These are phyloP conservation scores for Tardiomyces depauwii DNA, from an alignment of 1,139 yeast genomes.

Conservation along the genomic window DNA sequence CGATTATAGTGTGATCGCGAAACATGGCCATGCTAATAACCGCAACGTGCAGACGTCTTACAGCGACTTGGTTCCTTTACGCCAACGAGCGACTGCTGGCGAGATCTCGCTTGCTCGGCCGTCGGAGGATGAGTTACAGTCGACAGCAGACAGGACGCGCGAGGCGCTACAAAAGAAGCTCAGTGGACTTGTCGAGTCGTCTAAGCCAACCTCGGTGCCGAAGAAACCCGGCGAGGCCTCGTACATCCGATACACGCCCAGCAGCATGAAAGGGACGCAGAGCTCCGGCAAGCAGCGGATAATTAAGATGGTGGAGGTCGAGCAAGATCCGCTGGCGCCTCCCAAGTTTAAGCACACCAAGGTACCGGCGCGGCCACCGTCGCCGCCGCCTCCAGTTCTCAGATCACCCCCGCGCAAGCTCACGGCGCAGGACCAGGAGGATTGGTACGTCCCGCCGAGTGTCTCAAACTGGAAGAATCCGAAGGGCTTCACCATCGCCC, in stretches of 20 bases:
- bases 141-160: constrained; percentile 35
- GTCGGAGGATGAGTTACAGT: constrained; percentile 29
- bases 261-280: constrained; percentile 26
- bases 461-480: constrained; percentile 95
- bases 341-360: constrained; percentile 67
- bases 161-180: constrained; percentile 37
- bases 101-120: constrained; percentile 30
- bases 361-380: constrained; percentile 56
- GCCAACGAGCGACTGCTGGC: constrained; percentile 32
- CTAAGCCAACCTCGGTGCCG: constrained; percentile 21
- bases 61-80: constrained; percentile 36
- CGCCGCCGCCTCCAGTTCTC: constrained; percentile 50
- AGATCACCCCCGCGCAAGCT: constrained; percentile 42
- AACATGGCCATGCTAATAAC: constrained; percentile 23
- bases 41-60: constrained; percentile 30
- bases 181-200: constrained; percentile 24
- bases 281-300: constrained; percentile 27
- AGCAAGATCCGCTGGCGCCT: constrained; percentile 82
- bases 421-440: constrained; percentile 65
- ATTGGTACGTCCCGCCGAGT: constrained; percentile 88
- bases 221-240: constrained; percentile 25
- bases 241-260: constrained; percentile 40
- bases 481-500: constrained; percentile 73
- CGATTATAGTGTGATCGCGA: constrained; percentile 25
- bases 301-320: constrained; percentile 46